Percentiles rank a stretch among this genome's conserved stretches.
Conservation (phyloP, 768 basidiomycete genomes). For the Suillus luteus region DNA sequence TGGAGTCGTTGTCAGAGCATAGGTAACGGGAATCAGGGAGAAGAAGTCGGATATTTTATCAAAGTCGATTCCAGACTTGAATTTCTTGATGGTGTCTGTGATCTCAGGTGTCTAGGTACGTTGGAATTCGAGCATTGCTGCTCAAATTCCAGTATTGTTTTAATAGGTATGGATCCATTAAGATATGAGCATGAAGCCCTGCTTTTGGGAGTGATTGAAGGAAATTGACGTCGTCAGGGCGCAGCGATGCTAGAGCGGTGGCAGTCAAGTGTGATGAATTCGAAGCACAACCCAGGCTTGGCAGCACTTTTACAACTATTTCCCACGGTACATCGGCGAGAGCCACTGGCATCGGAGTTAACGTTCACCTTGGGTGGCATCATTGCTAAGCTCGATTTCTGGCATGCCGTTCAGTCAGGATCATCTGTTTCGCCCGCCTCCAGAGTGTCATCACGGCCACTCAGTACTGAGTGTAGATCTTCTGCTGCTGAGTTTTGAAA, state of each 20-base stretch:
- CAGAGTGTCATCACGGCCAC: too few relatives aligned
- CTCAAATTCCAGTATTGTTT: constrained; percentile 57
- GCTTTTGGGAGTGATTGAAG: constrained; percentile 72
- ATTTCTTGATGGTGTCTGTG: constrained; percentile 40
- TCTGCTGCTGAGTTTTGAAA: too few relatives aligned
- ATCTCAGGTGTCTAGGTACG: constrained; percentile 19
- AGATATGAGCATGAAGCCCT: constrained; percentile 85
- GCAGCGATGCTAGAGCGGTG: constrained; percentile 56
- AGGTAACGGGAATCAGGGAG: constrained; percentile 73
- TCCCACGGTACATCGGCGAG: too few relatives aligned
- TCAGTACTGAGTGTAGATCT: too few relatives aligned
- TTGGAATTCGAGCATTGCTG: constrained; percentile 6
- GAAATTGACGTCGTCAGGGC: constrained; percentile 54
- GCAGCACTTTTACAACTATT: too few relatives aligned
- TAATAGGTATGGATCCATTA: constrained; percentile 80
- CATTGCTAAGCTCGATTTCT: too few relatives aligned
- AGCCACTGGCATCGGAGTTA: too few relatives aligned
- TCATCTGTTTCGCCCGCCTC: too few relatives aligned
- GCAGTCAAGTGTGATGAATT: constrained; percentile 27
- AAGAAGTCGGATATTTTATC: constrained; percentile 74
- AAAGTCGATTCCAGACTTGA: constrained; percentile 44
- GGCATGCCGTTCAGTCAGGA: too few relatives aligned
- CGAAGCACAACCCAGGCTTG: too few relatives aligned
- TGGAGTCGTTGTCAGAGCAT: constrained; percentile 70
- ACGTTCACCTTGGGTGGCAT: too few relatives aligned